Evolutionary conservation across 345 rosid genomes (phyloP), one percentile per base, ranked within the genome.

Genomic region (Linum usitatissimum): DNA sequence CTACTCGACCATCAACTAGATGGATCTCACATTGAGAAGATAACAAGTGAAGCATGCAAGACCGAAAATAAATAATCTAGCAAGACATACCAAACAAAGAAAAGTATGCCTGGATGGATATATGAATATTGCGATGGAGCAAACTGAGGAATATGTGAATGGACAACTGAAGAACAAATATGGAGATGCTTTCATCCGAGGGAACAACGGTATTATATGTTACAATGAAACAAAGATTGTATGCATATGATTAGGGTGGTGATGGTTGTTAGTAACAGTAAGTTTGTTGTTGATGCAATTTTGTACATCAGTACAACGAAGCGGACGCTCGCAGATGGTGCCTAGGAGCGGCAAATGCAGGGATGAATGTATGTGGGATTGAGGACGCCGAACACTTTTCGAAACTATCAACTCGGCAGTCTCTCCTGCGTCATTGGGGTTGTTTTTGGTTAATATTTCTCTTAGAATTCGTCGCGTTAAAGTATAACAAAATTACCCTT

Each of bases 81-180:
- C 55, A 30, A 6, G 23, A 67, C 4, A 73, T 48, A 42, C 6
- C 18, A n/a, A 30, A 36, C 57, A 55, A 18, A 55, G 13, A 18
- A 51, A 61, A n/a, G n/a, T 45, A 4, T 45, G 10, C 51, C 51
- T 45, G 18, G 99, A 92, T 76, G 97, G 97, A 15, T 93, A 90
- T 66, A 92, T 87, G 96, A 93, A 90, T 64, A 87, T 93, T 59
- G 99, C 99, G 5, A 93, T 93, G 99, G 99, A 87, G 67, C 97
- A 90, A 72, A 93, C 96, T 0, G 97, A 93, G 59, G 97, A 93
- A 73, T 86, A 93, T 14, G 94, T 90, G 2, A 90, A 93, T 55
- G 97, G 99, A 4, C 97, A 93, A 77, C 77, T 90, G 57, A 93
- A 93, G 73, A 90, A 93, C 59, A 93, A 93, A 70, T 87, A 93